Base-by-base conservation (phyloP, 2,329 filamentous ascomycete species). In the Emmonsia crescens region DNA sequence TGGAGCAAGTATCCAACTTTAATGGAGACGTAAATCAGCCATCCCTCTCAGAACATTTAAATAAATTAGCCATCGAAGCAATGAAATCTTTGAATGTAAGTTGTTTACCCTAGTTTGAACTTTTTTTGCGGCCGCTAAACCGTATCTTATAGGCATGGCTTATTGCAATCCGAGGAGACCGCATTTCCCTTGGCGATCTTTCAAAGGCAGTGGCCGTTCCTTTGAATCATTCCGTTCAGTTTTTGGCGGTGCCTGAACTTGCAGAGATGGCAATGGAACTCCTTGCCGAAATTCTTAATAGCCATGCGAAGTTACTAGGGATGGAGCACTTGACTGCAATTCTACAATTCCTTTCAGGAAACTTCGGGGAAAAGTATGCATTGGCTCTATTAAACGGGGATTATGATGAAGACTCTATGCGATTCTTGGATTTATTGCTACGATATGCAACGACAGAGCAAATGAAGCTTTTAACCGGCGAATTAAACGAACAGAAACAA, bases 391-490 rank as follows among this genome's bases (percentile, higher is more conserved):
- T 72, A 29, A 69, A 73, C 19, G 73, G 71, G 10, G 70, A 75
- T 51, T 74, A 72, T 56, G 75, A 73, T 29, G 65, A 70, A 10
- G 75, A 77, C 4, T 70, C 71, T 36, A 73, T 76, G 70, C 67
- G 71, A 9, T 77, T 75, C 58, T 63, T 77, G 60, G 75, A 77
- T 33, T 73, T 77, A 24, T 61, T 77, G 9, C 65, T 76, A 54
- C 72, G 71, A 42, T 77, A 74, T 63, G 66, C 74, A 38, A 69
- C 69, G 2, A 64, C 70, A 3, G 68, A 72, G 51, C 67, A 71
- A 49, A 64, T 68, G 44, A 66, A 72, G 16, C 64, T 77, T 8
- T 65, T 76, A 55, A 71, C 64, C 5, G 67, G 69, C 19, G 66
- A 68, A 16, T 63, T 73, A 38, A 69, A 70, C 27, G 68, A 67